Evolutionary conservation across 164 flowering plant species (phyloP).

Genomic region (Stephania cephalantha): DNA sequence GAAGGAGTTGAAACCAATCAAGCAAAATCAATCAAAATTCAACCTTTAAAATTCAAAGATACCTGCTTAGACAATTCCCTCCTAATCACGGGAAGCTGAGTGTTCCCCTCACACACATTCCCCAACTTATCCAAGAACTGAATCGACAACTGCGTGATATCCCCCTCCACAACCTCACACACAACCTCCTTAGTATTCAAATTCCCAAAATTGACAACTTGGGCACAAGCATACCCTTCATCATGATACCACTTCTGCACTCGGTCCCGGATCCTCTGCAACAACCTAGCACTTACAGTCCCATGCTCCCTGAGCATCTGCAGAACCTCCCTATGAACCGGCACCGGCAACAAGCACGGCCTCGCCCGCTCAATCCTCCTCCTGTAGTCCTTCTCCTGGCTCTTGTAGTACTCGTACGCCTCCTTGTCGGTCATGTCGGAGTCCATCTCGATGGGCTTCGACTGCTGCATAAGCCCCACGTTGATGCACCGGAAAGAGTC

Average conservation of each 20-base stretch:
- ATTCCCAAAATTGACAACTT: constrained; percentile 95
- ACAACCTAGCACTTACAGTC: constrained; percentile 70
- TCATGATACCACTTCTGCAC: constrained; percentile 98
- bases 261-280: constrained; percentile 86
- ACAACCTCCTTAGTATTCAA: constrained; percentile 91
- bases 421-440: constrained; percentile 81
- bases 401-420: constrained; percentile 50
- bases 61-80: constrained; percentile 91
- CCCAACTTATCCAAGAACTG: constrained; percentile 97
- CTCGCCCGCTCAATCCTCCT: constrained; percentile 69
- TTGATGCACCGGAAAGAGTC: constrained; percentile 76
- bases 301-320: constrained; percentile 65
- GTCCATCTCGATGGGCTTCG: constrained; percentile 70
- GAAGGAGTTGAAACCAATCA: too few relatives aligned
- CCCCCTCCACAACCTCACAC: constrained; percentile 99
- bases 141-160: constrained; percentile 66
- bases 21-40: too few relatives aligned
- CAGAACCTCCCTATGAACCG: constrained; percentile 53
- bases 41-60: neutral
- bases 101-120: constrained; percentile 86
- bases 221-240: constrained; percentile 93
- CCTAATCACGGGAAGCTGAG: constrained; percentile 53
- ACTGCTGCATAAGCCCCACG: constrained; percentile 76
- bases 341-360: constrained; percentile 66
- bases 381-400: constrained; percentile 81